Evolutionary conservation across 2,329 filamentous ascomycete species (phyloP).

Genomic region (Xenosphaeropsis pyriputrescens): DNA sequence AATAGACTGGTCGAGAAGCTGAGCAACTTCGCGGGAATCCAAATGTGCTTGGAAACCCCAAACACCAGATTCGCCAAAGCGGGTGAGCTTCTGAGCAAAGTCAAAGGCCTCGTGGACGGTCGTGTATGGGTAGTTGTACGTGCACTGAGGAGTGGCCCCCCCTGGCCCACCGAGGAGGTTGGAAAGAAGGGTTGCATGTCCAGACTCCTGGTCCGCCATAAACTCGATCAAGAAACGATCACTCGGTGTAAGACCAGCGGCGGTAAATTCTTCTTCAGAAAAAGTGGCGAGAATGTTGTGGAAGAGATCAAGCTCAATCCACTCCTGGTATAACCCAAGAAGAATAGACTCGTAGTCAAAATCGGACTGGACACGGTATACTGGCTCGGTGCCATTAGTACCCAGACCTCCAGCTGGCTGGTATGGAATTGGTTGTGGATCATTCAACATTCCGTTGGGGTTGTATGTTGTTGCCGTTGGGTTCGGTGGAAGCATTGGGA

Average conservation of each 20-base stretch:
- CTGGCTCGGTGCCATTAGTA: slow-evolving; percentile 61
- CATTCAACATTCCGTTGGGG: slow-evolving; percentile 52
- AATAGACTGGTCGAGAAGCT: slow-evolving; percentile 62
- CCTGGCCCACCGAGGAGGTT: slow-evolving; percentile 55
- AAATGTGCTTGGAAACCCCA: slow-evolving; percentile 72
- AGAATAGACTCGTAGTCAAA: slow-evolving; percentile 65
- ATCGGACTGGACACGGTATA: slow-evolving; percentile 67
- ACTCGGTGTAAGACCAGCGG: slow-evolving; percentile 50
- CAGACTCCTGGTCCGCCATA: slow-evolving; percentile 66
- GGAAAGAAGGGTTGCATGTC: slow-evolving; percentile 61
- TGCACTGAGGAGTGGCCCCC: slow-evolving; percentile 58
- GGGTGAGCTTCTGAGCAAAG: slow-evolving; percentile 76
- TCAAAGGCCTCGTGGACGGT: slow-evolving; percentile 68
- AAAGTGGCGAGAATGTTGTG: slow-evolving; percentile 60
- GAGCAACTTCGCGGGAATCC: slow-evolving; percentile 59
- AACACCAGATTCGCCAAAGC: slow-evolving; percentile 65
- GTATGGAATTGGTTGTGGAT: slow-evolving; percentile 57
- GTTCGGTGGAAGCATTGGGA: slow-evolving; percentile 42
- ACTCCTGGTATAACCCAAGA: slow-evolving; percentile 67
- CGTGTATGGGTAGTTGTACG: slow-evolving; percentile 67
- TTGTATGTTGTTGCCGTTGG: slow-evolving; percentile 56
- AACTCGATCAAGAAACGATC: slow-evolving; percentile 58
- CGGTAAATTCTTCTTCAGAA: slow-evolving; percentile 52
- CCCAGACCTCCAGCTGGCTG: slow-evolving; percentile 59
- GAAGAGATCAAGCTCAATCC: slow-evolving; percentile 75